Conservation (phyloP, 2,329 filamentous ascomycete genomes). For the Botryotinia convoluta region DNA sequence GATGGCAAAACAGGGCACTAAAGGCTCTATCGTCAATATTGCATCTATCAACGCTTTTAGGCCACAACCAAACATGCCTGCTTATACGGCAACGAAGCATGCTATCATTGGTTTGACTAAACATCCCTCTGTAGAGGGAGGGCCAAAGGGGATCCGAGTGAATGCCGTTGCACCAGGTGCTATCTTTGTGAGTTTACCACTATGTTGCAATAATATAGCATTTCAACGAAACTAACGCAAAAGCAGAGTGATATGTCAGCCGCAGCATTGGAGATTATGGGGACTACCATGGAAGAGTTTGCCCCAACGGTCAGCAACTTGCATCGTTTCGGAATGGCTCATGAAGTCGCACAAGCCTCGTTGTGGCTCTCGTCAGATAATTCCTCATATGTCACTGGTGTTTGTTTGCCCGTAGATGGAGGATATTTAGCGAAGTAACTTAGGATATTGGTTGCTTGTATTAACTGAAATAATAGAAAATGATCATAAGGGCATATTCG, state of each 20-base stretch:
- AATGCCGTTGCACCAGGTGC: conserved; percentile 42
- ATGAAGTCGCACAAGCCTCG: conserved; percentile 19
- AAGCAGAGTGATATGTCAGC: conserved; percentile 40
- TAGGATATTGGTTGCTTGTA: not conserved
- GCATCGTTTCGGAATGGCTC: conserved; percentile 16
- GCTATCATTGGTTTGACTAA: conserved; percentile 46
- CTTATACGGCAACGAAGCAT: conserved; percentile 41
- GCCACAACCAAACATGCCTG: conserved; percentile 23
- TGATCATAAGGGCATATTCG: too few species aligned
- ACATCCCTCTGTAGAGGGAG: conserved; percentile 39
- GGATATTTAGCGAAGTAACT: conserved; percentile 22
- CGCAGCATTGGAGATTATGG: conserved; percentile 43
- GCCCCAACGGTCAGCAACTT: conserved; percentile 37
- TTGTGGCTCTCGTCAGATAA: conserved; percentile 42
- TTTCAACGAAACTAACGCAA: conserved; percentile 26
- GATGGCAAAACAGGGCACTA: conserved; percentile 16
- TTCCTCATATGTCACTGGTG: conserved; percentile 34
- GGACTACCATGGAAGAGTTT: conserved; percentile 44
- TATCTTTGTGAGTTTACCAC: conserved; percentile 34
- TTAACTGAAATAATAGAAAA: not conserved
- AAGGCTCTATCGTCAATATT: conserved; percentile 19
- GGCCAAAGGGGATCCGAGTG: conserved; percentile 39
- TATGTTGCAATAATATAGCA: conserved; percentile 49
- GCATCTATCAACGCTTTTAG: conserved; percentile 15
- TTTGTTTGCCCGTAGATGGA: conserved; percentile 34